Evolutionary conservation across 1,139 yeast genomes (phyloP), one percentile per base, ranked within the genome.

Genomic region (Taphrina communis): DNA sequence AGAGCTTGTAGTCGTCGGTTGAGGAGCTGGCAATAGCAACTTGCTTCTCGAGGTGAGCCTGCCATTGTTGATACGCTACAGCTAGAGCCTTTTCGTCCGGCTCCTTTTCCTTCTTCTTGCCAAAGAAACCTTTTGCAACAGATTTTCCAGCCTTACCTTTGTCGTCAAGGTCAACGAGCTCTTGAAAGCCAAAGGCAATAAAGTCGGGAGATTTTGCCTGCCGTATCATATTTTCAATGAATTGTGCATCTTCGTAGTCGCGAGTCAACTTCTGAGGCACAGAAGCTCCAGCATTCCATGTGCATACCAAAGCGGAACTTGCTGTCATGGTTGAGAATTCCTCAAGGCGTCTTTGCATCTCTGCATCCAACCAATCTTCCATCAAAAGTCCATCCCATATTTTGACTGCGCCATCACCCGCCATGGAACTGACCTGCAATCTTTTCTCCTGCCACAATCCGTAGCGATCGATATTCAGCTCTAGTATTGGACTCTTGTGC

Each of bases 101-200:
- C 42, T 25, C 44, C 35, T 66, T 36, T 25, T 50, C 60, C 59
- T 63, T 68, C 44, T 72, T 70, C 82, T 96, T 88, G 71, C 90
- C 85, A 80, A 88, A 83, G 56, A 63, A 55, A 3, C 67, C 67
- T 21, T 63, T 63, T n/a, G 67, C 67, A 2, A 63, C 67, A 17
- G 61, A 53, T 7, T 59, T 38, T 14, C 61, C 51, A 6, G 67
- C 67, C 48, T 63, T 63, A 2, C 94, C 88, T 3, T 96, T 91
- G 19, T 97, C 96, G 70, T 90, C 92, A 69, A 94, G 80, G 74
- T 93, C 98, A 55, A 94, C 90, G 57, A 94, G 87, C 76, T 94
- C 99, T 77, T 95, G 99, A 71, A 94, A 84, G 0, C 99, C 99
- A 72, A 94, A 82, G 0, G 92, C 90, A 70, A 89, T 87, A 48